Conservation (phyloP, 352 stramenopile genomes). For the Globisporangium apiculatum region DNA sequence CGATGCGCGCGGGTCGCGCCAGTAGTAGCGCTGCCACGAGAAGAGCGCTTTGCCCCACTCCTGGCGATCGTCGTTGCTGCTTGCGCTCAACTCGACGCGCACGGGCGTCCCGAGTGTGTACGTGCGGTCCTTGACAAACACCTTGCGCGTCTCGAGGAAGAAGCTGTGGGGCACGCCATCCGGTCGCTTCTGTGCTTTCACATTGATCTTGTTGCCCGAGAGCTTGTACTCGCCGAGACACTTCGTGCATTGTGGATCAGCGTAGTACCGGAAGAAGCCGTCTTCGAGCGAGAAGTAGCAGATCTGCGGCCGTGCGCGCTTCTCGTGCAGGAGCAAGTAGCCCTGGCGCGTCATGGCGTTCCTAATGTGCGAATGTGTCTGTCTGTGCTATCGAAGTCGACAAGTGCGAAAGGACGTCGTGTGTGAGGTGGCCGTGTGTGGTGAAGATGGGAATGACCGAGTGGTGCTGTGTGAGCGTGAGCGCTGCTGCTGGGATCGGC, state of each 20-base stretch:
- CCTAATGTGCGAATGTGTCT: neutral
- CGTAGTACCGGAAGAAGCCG: conserved; percentile 71
- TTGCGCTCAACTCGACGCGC: conserved; percentile 62
- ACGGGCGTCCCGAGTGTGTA: conserved; percentile 65
- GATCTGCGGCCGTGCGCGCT: conserved; percentile 39
- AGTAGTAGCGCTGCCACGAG: conserved; percentile 86
- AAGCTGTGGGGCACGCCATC: conserved; percentile 73
- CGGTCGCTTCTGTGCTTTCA: conserved; percentile 69
- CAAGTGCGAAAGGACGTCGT: neutral
- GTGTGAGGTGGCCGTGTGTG: too few relatives aligned
- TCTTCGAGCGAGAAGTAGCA: conserved; percentile 78
- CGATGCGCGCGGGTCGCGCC: conserved; percentile 43
- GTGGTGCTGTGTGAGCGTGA: neutral
- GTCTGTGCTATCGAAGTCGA: too few relatives aligned
- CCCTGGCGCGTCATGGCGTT: conserved; percentile 59
- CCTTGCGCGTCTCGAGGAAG: conserved; percentile 75
- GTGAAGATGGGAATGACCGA: too few relatives aligned
- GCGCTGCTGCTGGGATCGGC: neutral
- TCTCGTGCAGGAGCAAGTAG: conserved; percentile 73
- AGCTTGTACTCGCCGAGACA: conserved; percentile 58
- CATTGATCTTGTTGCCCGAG: conserved; percentile 76
- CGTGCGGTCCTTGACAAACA: conserved; percentile 80
- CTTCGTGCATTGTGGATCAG: conserved; percentile 23
- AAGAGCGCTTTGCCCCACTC: conserved; percentile 83
- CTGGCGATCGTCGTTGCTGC: conserved; percentile 58